Evolutionary conservation across 345 rosid species (phyloP).

Genomic region (Lepidium africanum): DNA sequence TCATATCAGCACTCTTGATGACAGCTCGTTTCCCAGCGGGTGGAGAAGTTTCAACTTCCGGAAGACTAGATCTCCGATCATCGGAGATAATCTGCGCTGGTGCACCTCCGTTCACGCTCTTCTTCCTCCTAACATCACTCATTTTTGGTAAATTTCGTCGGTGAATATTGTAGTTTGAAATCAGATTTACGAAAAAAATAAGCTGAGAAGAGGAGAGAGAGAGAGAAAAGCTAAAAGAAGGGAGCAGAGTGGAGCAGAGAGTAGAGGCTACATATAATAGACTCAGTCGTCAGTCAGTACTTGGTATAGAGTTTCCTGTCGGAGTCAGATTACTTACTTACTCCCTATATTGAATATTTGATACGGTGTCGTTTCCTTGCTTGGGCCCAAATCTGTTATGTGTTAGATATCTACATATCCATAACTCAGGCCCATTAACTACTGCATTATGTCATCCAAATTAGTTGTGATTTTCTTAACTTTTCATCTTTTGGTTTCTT

Average conservation of each 20-base stretch:
- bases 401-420: too few species aligned
- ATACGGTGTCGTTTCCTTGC: neutral
- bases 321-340: neutral
- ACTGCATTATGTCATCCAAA: too few species aligned
- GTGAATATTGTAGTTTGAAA: neutral
- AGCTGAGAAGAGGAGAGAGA: neutral
- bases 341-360: neutral
- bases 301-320: neutral
- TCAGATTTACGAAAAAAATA: neutral
- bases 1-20: slow-evolving; percentile 97
- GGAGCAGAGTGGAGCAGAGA: neutral
- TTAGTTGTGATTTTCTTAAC: too few species aligned
- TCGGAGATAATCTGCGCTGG: slow-evolving; percentile 39
- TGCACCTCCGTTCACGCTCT: slow-evolving; percentile 44
- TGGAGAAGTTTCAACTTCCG: slow-evolving; percentile 23
- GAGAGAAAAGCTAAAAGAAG: neutral
- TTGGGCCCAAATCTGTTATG: too few species aligned
- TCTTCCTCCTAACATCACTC: slow-evolving; percentile 51
- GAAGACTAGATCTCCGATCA: slow-evolving; percentile 44
- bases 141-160: slow-evolving; percentile 18
- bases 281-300: neutral
- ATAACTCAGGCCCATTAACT: too few species aligned
- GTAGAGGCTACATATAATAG: neutral
- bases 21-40: slow-evolving; percentile 46
- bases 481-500: too few species aligned